Base-by-base conservation (phyloP, 768 basidiomycete genomes). In the Xerocomus brunneocitrinus region DNA sequence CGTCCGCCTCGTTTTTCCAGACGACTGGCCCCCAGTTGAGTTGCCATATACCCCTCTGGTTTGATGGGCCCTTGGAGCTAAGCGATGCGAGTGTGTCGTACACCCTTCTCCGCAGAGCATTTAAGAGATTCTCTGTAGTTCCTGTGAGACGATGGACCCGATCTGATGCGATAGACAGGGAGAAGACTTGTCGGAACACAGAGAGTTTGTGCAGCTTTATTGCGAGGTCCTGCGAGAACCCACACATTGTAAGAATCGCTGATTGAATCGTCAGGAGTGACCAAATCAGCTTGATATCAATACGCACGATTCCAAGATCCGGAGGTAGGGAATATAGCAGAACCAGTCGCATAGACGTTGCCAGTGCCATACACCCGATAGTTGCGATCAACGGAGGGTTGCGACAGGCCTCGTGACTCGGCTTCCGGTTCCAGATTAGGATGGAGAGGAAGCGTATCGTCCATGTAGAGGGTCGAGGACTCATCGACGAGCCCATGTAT, bases 271-370 rank as follows among this genome's bases (percentile, higher is more conserved):
- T 53, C 47, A 56, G 40, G 6, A 10, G 6, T 13, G 16, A 7
- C n/a, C 13, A 39, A 39, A n/a, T 24, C 16, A 30, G 10, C 6
- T 9, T 13, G 16, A 31, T 5, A 9, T 44, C 19, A 10, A 7
- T n/a, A 59, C 57, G 22, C 24, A 62, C 53, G 53, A 24, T 58
- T 58, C 61, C 60, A 63, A 30, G 57, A 55, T 34, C 53, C 53
- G 31, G 61, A 35, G 2, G 58, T 51, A 8, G 57, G 61, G 49
- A 63, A 62, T 9, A 62, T 45, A 3, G 61, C 50, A 25, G 42
- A 36, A 36, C 61, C 61, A 13, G 61, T 62, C 3, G 47, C 61
- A 13, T 62, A 62, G 25, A 62, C 61, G 19, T 62, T 62, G 25
- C 49, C 46, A n/a, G 49, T 48, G 10, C 61, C 61, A 31, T 41